Evolutionary conservation across 2,329 filamentous ascomycete genomes (phyloP).

Genomic region (Fusarium hainanense): DNA sequence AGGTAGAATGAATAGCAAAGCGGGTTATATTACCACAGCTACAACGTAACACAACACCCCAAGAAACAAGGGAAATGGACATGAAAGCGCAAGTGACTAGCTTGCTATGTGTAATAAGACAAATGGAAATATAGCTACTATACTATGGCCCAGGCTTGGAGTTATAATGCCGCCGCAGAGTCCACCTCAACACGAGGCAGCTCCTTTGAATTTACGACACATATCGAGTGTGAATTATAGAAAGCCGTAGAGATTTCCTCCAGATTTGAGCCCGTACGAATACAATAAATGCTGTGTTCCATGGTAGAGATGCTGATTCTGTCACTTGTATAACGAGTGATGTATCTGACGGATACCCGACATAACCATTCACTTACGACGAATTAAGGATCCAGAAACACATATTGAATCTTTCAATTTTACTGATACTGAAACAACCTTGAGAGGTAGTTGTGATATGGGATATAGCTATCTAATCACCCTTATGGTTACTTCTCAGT

Average conservation of each 20-base stretch:
- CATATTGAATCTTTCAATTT: background rate
- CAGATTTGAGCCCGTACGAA: rapidly evolving
- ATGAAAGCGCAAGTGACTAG: too few species aligned
- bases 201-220: slow-evolving; percentile 18
- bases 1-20: too few species aligned
- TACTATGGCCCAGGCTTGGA: too few species aligned
- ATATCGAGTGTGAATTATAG: background rate
- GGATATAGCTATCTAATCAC: background rate
- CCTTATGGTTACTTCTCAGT: background rate
- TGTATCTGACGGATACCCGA: background rate
- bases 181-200: too few species aligned
- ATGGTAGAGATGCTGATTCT: background rate
- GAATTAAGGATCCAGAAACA: background rate
- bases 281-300: rapidly evolving
- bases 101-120: too few species aligned
- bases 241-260: rapidly evolving
- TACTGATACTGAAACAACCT: background rate
- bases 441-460: too few species aligned
- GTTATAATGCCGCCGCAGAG: too few species aligned
- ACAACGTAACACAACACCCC: too few species aligned
- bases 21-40: too few species aligned
- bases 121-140: too few species aligned
- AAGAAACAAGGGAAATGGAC: too few species aligned
- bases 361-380: background rate
- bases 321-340: background rate